Evolutionary conservation across 2,329 filamentous ascomycete species (phyloP).

Genomic region (Sphaerulina musiva): DNA sequence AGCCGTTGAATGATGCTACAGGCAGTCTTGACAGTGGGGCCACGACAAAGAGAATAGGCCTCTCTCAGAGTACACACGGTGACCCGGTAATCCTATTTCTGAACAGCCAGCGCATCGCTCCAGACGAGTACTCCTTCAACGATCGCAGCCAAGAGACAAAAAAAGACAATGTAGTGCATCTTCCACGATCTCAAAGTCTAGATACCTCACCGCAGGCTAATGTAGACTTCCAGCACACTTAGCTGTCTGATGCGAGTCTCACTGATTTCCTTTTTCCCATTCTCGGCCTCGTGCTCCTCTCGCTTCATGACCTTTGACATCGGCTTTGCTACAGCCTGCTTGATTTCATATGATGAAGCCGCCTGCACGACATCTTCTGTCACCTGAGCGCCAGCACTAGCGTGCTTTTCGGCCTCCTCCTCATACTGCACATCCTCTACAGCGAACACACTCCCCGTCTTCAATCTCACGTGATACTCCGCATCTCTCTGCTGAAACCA

Average conservation of each 20-base stretch:
- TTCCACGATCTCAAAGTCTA: no score
- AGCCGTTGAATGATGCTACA: no score
- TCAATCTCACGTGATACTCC: conserved; percentile 50
- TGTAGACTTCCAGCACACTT: conserved; percentile 32
- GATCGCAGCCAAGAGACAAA: no score
- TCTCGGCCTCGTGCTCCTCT: conserved; percentile 22
- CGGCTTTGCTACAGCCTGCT: background rate
- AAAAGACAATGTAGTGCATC: no score
- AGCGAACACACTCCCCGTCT: conserved; percentile 57
- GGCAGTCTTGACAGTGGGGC: no score
- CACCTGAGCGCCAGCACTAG: conserved; percentile 7
- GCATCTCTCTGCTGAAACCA: conserved; percentile 57
- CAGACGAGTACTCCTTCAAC: no score
- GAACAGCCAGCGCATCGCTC: no score
- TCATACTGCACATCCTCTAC: conserved; percentile 58
- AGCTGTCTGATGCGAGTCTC: conserved; percentile 38
- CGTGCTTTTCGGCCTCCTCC: conserved; percentile 22
- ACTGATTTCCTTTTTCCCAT: conserved; percentile 19
- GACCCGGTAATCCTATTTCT: no score
- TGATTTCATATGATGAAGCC: background rate
- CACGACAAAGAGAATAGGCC: no score
- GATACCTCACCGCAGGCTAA: conserved; percentile 26
- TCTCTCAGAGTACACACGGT: no score
- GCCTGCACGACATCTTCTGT: conserved; percentile 3
- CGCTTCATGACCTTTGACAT: conserved; percentile 8